Evolutionary conservation across 2,329 filamentous ascomycete species (phyloP).

Genomic region (Pseudocercospora macadamiae): DNA sequence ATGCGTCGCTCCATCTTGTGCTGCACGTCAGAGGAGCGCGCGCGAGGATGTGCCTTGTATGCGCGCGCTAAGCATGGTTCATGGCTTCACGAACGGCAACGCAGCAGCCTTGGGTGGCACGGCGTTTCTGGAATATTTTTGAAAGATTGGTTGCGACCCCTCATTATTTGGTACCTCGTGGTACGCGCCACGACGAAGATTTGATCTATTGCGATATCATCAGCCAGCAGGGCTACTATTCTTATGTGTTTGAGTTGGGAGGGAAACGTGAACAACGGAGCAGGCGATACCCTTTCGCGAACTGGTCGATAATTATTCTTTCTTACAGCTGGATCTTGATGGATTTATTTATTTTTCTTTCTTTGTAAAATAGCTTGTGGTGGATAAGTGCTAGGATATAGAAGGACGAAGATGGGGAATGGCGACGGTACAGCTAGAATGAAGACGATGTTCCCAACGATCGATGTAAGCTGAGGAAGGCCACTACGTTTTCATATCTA

Average conservation of each 20-base stretch:
- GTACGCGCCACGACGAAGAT: not conserved
- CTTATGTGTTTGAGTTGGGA: not conserved
- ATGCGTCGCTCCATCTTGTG: slow-evolving; percentile 2
- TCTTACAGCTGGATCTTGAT: not conserved
- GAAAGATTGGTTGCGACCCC: not conserved
- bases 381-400: not conserved
- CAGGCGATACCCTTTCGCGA: slow-evolving; percentile 6
- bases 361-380: not conserved
- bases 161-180: not conserved
- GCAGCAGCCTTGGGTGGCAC: slow-evolving; percentile 6
- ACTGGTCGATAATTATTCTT: not conserved
- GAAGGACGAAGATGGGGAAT: not conserved
- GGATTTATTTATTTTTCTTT: not conserved
- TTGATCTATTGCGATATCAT: not conserved
- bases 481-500: not conserved
- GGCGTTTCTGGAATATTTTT: not conserved
- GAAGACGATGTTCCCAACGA: not conserved
- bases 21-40: slow-evolving; percentile 6
- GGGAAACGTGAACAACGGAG: not conserved
- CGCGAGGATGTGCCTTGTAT: slow-evolving; percentile 13
- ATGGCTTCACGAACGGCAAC: slow-evolving; percentile 16
- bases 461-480: too few species aligned
- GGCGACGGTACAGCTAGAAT: not conserved
- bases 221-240: not conserved
- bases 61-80: slow-evolving; percentile 22